These are phyloP conservation scores for Aspergillus steynii DNA, from an alignment of 495 filamentous ascomycete genomes.

Conservation along the genomic window DNA sequence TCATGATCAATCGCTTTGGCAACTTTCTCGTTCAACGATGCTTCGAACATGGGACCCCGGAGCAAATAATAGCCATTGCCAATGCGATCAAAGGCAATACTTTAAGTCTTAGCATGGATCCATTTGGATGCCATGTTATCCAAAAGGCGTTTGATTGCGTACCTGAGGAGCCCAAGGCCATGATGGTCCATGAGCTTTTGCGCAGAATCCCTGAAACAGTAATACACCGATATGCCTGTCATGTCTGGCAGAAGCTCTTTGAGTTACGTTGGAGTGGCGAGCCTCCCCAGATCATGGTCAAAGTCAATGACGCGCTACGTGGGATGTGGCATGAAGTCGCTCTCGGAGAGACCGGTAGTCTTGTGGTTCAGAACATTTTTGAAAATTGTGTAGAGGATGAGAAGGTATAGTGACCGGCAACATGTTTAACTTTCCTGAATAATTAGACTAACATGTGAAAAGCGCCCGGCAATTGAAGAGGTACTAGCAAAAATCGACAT, in stretches of 20 bases:
- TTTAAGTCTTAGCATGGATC: slow-evolving; percentile 92
- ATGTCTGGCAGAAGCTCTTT: slow-evolving; percentile 99
- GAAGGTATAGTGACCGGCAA: slow-evolving; percentile 63
- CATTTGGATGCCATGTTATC: slow-evolving; percentile 96
- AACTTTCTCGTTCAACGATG: slow-evolving; percentile 98
- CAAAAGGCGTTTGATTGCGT: slow-evolving; percentile 98
- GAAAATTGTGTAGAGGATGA: slow-evolving; percentile 99
- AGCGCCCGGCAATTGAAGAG: slow-evolving; percentile 97
- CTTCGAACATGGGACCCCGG: slow-evolving; percentile 95
- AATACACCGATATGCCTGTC: slow-evolving; percentile 96
- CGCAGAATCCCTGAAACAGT: slow-evolving; percentile 97
- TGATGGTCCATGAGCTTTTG: slow-evolving; percentile 96
- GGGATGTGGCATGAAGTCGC: slow-evolving; percentile 99
- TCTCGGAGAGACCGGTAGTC: slow-evolving; percentile 91
- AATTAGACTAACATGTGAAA: slow-evolving; percentile 34
- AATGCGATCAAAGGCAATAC: slow-evolving; percentile 94
- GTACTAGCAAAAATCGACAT: slow-evolving; percentile 92
- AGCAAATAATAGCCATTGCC: slow-evolving; percentile 94
- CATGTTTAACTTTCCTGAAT: background rate
- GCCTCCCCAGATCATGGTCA: slow-evolving; percentile 97
- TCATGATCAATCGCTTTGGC: slow-evolving; percentile 96
- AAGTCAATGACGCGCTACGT: slow-evolving; percentile 90
- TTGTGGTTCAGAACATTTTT: slow-evolving; percentile 99
- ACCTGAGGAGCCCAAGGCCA: slow-evolving; percentile 94
- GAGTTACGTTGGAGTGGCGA: slow-evolving; percentile 93